Base-by-base conservation (phyloP, 352 stramenopile genomes). In the Phytopythium cucurbitacearum region DNA sequence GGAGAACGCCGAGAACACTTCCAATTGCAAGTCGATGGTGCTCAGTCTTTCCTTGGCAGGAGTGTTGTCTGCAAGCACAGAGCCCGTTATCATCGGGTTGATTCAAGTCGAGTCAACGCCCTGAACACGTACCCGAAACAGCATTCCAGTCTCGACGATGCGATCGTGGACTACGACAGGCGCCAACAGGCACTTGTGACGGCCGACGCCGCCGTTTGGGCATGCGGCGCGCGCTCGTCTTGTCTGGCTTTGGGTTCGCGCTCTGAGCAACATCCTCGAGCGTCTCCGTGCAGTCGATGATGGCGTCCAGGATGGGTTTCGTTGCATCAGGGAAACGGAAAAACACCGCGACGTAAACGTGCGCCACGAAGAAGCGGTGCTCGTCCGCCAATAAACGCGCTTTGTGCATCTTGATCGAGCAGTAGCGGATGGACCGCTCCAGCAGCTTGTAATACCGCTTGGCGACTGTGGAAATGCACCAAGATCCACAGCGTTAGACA, bases 301-400 rank as follows among this genome's bases (percentile, higher is more conserved):
- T 48, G 11, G 75, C 73, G 33, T 84, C 59, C 51, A 91, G 56
- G 3, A 94, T 42, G 35, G 68, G 67, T 5, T 65, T 43, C 3
- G 59, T 64, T 3, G 73, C 42, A 41, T 73, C 69, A 13, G 79
- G 79, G 48, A 90, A 94, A 34, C 83, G 80, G 44, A 91, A 87
- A 56, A 74, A 89, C 35, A 89, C 67, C 4, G 65, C 65, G 5
- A 72, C 77, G 60, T 75, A 91, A 7, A 91, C 65, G 56, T 94
- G 83, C 11, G 74, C 73, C 7, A 81, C 73, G 47, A 94, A 89
- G 36, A 86, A 72, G 9, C 77, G 73, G 43, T 91, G 71, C 48
- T 94, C 83, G 51, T 91, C 79, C 4, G 81, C 61, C 38, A 91
- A 65, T 44, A 87, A 80, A 40, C 75, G 71, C 36, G 73, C 69